A percentile compares a stretch with the other conserved stretches of the same genome.
phyloP scores from a whole-genome alignment of 345 rosid genomes.

The Cardamine resedifolia region DNA sequence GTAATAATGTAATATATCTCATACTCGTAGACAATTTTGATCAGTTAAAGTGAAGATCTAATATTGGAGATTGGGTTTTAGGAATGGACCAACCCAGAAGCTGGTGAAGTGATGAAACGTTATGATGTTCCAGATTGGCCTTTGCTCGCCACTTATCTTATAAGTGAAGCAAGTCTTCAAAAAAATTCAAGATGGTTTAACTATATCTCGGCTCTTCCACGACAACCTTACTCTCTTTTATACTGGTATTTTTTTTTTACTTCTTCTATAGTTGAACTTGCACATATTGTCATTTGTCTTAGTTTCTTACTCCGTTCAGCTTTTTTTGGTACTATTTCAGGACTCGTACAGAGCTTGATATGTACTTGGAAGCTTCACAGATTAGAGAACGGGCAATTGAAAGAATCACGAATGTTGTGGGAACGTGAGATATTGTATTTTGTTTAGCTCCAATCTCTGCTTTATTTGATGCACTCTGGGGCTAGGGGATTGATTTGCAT shows the following conservation, averaged over 20 bases:
- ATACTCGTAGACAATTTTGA: neutral
- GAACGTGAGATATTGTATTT: constrained; percentile 60
- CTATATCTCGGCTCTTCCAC: constrained; percentile 84
- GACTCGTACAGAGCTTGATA: constrained; percentile 91
- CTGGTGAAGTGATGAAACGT: constrained; percentile 67
- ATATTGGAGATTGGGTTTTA: constrained; percentile 32
- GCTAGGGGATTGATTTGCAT: constrained; percentile 1
- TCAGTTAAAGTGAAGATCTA: constrained; percentile 1
- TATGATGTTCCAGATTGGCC: constrained; percentile 97
- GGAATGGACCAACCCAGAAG: constrained; percentile 77
- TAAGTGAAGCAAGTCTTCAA: constrained; percentile 84
- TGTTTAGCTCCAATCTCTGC: neutral
- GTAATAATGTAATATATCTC: neutral
- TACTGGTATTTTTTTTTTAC: constrained; percentile 57
- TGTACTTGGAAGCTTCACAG: constrained; percentile 95
- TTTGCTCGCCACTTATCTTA: constrained; percentile 75
- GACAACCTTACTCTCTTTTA: constrained; percentile 89
- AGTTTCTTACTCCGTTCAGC: constrained; percentile 51
- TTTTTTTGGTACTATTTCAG: constrained; percentile 54
- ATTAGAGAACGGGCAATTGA: constrained; percentile 90
- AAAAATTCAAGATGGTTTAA: constrained; percentile 81
- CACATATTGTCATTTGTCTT: constrained; percentile 42
- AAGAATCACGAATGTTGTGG: constrained; percentile 78
- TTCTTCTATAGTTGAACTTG: neutral
- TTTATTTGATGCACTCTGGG: constrained; percentile 12